Conservation (phyloP, 78 protist genomes). For the Mantamonas sphyraenae region DNA sequence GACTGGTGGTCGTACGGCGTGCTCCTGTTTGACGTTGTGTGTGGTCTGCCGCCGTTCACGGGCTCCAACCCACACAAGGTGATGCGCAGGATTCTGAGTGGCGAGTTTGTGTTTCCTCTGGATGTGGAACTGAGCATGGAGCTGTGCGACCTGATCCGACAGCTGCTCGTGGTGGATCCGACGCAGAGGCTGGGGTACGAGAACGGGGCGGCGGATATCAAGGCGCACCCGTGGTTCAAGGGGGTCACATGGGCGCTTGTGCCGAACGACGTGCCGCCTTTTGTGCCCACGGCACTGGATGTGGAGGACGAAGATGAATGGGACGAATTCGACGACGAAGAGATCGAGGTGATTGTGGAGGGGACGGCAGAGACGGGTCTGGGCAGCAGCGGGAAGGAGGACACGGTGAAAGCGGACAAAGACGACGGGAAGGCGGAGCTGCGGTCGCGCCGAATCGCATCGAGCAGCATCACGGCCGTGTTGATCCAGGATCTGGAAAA, state of each 20-base stretch:
- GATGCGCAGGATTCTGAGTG: neutral
- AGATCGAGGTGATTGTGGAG: no score
- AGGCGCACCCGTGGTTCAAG: constrained; percentile 20
- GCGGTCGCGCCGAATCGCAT: no score
- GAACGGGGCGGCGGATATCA: neutral
- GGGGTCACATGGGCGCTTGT: constrained; percentile 1
- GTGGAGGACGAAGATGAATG: no score
- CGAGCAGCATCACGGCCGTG: no score
- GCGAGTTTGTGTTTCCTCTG: neutral
- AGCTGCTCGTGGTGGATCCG: neutral
- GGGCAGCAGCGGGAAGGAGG: no score
- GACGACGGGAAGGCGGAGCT: no score
- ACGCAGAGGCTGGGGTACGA: neutral
- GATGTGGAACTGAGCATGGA: neutral
- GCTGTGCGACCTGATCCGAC: neutral
- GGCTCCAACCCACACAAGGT: neutral
- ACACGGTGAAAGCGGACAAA: no score
- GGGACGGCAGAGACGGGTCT: no score
- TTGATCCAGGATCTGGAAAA: no score
- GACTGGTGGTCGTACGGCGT: constrained; percentile 42
- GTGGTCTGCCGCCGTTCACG: neutral
- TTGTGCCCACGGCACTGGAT: no score
- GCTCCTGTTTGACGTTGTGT: constrained; percentile 12
- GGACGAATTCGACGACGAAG: no score
- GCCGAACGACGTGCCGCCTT: neutral